phyloP scores from a whole-genome alignment of 2,329 filamentous ascomycete species.

The Alternaria gaisen region DNA sequence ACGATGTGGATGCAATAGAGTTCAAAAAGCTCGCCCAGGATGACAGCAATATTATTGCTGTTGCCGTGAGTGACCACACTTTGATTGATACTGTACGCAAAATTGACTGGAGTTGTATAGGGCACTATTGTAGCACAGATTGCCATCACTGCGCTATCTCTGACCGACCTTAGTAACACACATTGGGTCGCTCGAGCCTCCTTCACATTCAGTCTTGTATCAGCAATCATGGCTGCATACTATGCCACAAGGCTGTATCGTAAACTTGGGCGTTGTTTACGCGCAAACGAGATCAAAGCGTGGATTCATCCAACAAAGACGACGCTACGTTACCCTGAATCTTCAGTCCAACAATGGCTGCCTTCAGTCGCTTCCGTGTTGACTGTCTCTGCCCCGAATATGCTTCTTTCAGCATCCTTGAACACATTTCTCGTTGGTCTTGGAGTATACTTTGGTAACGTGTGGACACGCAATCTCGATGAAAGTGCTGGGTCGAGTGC shows the following conservation, averaged over 20 bases:
- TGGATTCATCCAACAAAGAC: background rate
- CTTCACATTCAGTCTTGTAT: background rate
- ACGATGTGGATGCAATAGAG: background rate
- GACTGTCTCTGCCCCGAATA: too few relatives aligned
- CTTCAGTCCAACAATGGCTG: too few relatives aligned
- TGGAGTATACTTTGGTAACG: too few relatives aligned
- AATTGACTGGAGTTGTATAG: background rate
- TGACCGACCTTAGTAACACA: background rate
- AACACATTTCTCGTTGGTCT: too few relatives aligned
- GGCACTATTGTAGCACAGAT: slow-evolving; percentile 6
- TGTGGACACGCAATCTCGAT: too few relatives aligned
- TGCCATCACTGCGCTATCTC: slow-evolving; percentile 5
- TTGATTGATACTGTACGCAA: too few relatives aligned
- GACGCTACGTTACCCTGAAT: rapidly evolving
- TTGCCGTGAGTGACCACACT: background rate
- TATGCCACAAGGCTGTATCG: slow-evolving; percentile 7
- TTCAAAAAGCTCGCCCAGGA: background rate
- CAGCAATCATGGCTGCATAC: background rate
- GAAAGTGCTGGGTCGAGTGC: too few relatives aligned
- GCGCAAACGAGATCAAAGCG: background rate
- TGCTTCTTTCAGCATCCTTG: too few relatives aligned
- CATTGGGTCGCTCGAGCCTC: background rate
- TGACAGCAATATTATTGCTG: slow-evolving; percentile 5
- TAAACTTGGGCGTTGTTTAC: background rate
- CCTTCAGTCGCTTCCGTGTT: too few relatives aligned